Percentiles rank a stretch among this genome's conserved stretches.
These are phyloP conservation scores for Graphilbum ipis-grandicollis DNA, from an alignment of 2,329 filamentous ascomycete genomes.

Conservation along the genomic window DNA sequence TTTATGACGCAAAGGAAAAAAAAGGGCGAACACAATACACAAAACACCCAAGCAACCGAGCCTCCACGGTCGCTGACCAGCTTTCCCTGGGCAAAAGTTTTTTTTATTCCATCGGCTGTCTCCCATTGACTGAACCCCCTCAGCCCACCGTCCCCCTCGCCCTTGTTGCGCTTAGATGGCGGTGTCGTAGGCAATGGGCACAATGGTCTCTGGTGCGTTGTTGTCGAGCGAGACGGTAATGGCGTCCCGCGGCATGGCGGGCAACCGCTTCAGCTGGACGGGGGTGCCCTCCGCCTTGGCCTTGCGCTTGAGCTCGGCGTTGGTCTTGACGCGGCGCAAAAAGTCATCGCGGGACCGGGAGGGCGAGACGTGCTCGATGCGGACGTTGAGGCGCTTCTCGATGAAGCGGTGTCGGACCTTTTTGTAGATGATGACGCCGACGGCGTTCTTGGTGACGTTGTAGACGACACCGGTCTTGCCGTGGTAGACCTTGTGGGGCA, in stretches of 20 bases:
- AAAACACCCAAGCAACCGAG: slow-evolving; percentile 2
- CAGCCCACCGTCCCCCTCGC: too few relatives aligned
- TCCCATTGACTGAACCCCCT: too few relatives aligned
- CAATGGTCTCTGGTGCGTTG: slow-evolving; percentile 12
- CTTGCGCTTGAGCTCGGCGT: slow-evolving; percentile 82
- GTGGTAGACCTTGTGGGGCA: slow-evolving; percentile 99
- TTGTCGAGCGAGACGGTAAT: slow-evolving; percentile 30
- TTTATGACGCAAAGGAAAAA: slow-evolving; percentile 1
- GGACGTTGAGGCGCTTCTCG: slow-evolving; percentile 99
- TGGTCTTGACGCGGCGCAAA: slow-evolving; percentile 88
- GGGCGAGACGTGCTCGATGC: slow-evolving; percentile 88
- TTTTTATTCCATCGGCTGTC: too few relatives aligned
- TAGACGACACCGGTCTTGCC: slow-evolving; percentile 96
- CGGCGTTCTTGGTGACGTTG: slow-evolving; percentile 97
- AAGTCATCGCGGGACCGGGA: slow-evolving; percentile 96
- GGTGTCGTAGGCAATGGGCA: slow-evolving; percentile 73
- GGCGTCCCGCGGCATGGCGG: slow-evolving; percentile 61
- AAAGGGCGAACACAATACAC: slow-evolving; percentile 1
- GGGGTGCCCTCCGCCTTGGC: slow-evolving; percentile 78
- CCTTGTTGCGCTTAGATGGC: slow-evolving; percentile 84
- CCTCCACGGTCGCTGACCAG: not conserved
- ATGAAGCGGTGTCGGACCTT: slow-evolving; percentile 98
- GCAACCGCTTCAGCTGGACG: slow-evolving; percentile 85
- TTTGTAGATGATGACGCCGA: slow-evolving; percentile 99
- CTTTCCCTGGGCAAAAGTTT: not conserved